These are phyloP conservation scores for Diaporthe citrichinensis DNA, from an alignment of 2,329 filamentous ascomycete species.

Conservation along the genomic window DNA sequence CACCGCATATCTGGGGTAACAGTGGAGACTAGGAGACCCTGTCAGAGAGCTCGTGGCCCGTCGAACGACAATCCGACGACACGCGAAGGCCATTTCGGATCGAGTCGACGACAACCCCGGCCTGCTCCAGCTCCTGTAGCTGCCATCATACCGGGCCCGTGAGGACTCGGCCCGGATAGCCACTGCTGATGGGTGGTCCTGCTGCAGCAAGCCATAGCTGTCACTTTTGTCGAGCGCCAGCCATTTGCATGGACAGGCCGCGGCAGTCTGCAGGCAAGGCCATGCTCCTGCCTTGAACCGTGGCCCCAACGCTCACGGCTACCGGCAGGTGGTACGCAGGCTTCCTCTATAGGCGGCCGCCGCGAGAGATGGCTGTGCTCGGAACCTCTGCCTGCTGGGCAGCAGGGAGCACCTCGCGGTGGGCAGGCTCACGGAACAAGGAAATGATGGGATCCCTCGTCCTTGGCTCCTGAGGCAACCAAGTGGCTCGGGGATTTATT, in stretches of 20 bases:
- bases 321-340: conserved; percentile 8
- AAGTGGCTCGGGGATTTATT: conserved; percentile 25
- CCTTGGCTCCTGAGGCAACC: conserved; percentile 2
- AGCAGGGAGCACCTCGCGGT: background rate
- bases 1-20: conserved; percentile 34
- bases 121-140: conserved; percentile 7
- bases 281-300: conserved; percentile 2
- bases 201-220: conserved; percentile 36
- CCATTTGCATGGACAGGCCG: background rate
- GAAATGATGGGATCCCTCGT: conserved; percentile 5
- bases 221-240: conserved; percentile 18
- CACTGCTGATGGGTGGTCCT: conserved; percentile 23
- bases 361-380: conserved; percentile 23
- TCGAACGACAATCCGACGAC: background rate
- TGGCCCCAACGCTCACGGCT: conserved; percentile 20
- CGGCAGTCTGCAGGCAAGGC: conserved; percentile 22
- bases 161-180: conserved; percentile 31
- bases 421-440: background rate
- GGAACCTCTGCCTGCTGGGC: background rate
- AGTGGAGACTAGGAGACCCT: conserved; percentile 34
- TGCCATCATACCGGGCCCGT: conserved; percentile 6
- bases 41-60: background rate
- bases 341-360: background rate
- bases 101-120: conserved; percentile 21
- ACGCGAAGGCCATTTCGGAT: background rate